Evolutionary conservation across 495 filamentous ascomycete genomes (phyloP).

Genomic region (Lasiosphaeriaceae sp.): DNA sequence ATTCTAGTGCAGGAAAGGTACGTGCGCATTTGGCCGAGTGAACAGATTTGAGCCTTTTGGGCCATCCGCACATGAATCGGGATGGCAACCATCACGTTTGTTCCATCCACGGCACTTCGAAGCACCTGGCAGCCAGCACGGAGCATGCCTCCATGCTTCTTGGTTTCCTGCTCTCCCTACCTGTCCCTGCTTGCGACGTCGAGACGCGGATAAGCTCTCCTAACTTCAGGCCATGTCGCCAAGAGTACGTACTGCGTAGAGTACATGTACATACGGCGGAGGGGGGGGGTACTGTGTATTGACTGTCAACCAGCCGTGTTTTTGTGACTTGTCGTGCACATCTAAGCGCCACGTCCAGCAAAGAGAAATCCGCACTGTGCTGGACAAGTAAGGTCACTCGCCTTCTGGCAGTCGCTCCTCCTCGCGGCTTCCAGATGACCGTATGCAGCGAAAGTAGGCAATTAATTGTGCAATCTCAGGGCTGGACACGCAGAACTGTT

Average conservation of each 20-base stretch:
- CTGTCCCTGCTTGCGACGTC: neutral
- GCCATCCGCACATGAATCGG: slow-evolving; percentile 8
- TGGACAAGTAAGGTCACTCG: neutral
- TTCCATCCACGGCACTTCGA: neutral
- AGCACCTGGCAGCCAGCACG: neutral
- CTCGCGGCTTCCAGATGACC: neutral
- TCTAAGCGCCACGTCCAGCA: neutral
- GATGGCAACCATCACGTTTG: neutral
- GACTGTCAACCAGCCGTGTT: too few relatives aligned
- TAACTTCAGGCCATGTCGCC: neutral
- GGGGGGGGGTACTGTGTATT: neutral
- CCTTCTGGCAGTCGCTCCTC: neutral
- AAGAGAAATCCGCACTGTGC: neutral
- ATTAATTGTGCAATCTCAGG: neutral
- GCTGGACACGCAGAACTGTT: neutral
- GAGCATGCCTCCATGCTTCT: slow-evolving; percentile 3
- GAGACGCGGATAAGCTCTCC: neutral
- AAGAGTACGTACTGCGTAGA: neutral
- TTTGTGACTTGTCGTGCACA: too few relatives aligned
- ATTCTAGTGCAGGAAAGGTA: neutral
- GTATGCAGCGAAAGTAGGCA: neutral
- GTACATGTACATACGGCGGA: neutral
- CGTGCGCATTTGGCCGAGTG: too few relatives aligned
- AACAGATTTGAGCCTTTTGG: too few relatives aligned
- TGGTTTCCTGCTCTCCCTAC: too few relatives aligned